phyloP scores from a whole-genome alignment of 805 yeast species.

The Candida insectorum region DNA sequence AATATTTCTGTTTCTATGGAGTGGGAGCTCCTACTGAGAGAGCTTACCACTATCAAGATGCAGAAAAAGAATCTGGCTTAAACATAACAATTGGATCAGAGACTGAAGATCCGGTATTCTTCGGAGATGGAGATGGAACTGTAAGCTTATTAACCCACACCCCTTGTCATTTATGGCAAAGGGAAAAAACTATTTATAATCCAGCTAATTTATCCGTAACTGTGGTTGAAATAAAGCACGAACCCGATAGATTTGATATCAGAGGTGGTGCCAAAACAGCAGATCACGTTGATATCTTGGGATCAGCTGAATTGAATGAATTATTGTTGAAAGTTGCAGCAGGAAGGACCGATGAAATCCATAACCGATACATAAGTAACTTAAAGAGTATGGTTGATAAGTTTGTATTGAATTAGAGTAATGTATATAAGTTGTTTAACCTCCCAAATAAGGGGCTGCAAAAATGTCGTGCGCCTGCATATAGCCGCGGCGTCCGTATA shows the following conservation, averaged over 20 bases:
- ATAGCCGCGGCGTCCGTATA: neutral
- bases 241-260: constrained; percentile 90
- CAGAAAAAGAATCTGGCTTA: constrained; percentile 49
- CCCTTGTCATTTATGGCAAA: constrained; percentile 90
- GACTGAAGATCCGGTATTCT: constrained; percentile 59
- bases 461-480: no score
- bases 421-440: no score
- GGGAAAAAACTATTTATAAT: constrained; percentile 60
- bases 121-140: constrained; percentile 97
- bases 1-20: constrained; percentile 86
- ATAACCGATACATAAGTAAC: constrained; percentile 55
- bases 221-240: constrained; percentile 87
- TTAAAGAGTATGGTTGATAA: constrained; percentile 59
- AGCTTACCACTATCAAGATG: constrained; percentile 77
- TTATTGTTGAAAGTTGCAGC: constrained; percentile 75
- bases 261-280: constrained; percentile 98
- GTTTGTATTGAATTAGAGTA: constrained; percentile 21
- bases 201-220: constrained; percentile 75
- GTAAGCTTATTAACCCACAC: constrained; percentile 82
- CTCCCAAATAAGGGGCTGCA: no score
- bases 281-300: constrained; percentile 95
- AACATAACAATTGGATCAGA: constrained; percentile 71
- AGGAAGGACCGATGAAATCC: constrained; percentile 70
- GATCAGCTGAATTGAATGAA: constrained; percentile 90
- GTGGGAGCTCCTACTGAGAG: constrained; percentile 97